These are phyloP conservation scores for Cyphellophora europaea DNA, from an alignment of 2,329 filamentous ascomycete species.

Conservation along the genomic window DNA sequence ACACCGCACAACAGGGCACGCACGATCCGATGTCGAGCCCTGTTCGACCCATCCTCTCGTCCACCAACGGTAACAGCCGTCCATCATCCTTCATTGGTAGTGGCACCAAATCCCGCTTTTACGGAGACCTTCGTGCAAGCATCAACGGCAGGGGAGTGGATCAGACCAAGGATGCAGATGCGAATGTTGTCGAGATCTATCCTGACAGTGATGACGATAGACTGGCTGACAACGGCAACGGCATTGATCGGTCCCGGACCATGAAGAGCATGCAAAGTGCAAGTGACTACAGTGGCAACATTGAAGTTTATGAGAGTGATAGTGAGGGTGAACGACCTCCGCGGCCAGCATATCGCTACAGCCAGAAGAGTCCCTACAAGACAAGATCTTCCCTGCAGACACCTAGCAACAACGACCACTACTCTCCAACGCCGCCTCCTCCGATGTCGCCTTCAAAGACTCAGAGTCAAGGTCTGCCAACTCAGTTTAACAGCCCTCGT, in stretches of 20 bases:
- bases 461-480: constrained; percentile 5
- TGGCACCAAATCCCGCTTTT: constrained; percentile 28
- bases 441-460: neutral
- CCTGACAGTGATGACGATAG: constrained; percentile 5
- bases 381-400: neutral
- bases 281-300: constrained; percentile 15
- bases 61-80: constrained; percentile 4
- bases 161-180: constrained; percentile 4
- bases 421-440: neutral
- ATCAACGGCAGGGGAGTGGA: constrained; percentile 7
- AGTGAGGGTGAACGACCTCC: constrained; percentile 7
- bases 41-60: neutral
- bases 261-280: constrained; percentile 15
- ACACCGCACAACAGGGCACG: neutral
- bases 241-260: constrained; percentile 4
- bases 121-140: constrained; percentile 24
- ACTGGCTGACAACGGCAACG: neutral
- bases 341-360: constrained; percentile 11
- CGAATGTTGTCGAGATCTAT: constrained; percentile 4
- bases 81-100: constrained; percentile 22
- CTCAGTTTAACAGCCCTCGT: constrained; percentile 8
- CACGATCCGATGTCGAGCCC: neutral
- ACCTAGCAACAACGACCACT: neutral
- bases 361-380: constrained; percentile 11
- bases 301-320: constrained; percentile 14